phyloP scores from a whole-genome alignment of 2,329 filamentous ascomycete species.

The Fusarium pseudoanthophilum region DNA sequence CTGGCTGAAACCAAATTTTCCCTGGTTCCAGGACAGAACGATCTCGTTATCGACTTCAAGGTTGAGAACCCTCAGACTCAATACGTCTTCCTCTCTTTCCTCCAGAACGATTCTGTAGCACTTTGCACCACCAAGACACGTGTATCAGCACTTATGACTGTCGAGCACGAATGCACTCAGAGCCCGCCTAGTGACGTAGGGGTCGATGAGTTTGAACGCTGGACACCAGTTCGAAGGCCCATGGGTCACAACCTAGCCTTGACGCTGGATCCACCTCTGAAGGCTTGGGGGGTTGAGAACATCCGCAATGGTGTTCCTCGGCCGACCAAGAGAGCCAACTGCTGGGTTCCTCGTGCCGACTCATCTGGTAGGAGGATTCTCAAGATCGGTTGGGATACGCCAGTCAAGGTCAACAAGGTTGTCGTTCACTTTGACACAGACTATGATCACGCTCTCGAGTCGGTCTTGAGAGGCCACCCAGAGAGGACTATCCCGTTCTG shows the following conservation, averaged over 20 bases:
- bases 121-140: conserved; percentile 6
- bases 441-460: conserved; percentile 17
- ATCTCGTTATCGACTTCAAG: conserved; percentile 2
- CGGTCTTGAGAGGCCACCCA: conserved; percentile 11
- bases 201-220: conserved; percentile 13
- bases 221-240: conserved; percentile 4
- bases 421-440: conserved; percentile 7
- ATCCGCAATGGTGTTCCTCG: background rate
- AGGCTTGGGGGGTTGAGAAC: background rate
- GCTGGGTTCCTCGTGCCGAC: background rate
- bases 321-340: conserved; percentile 13
- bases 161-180: conserved; percentile 12
- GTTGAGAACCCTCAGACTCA: conserved; percentile 12
- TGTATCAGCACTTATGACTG: conserved; percentile 16
- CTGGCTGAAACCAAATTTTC: background rate
- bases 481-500: conserved; percentile 13
- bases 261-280: background rate
- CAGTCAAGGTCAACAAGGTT: background rate
- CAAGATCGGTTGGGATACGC: background rate
- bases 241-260: conserved; percentile 11
- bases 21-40: background rate
- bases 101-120: conserved; percentile 10
- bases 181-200: conserved; percentile 5
- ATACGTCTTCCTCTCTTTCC: conserved; percentile 12
- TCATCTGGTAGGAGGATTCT: background rate